A percentile compares a stretch with the other conserved stretches of the same genome.
These are phyloP conservation scores for Diaporthe capsici DNA, from an alignment of 2,329 filamentous ascomycete species.

Conservation along the genomic window DNA sequence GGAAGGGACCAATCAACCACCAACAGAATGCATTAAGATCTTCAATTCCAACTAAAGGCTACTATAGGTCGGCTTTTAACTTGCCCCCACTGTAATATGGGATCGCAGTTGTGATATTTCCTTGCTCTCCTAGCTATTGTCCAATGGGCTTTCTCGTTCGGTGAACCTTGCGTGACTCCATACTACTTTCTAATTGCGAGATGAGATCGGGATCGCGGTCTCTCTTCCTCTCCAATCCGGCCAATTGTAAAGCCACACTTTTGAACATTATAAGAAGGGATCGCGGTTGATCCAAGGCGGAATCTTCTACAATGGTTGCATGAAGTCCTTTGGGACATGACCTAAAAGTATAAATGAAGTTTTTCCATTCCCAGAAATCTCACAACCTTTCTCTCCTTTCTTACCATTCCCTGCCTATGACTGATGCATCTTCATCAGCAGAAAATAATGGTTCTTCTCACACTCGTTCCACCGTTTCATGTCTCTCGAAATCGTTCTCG, in stretches of 20 bases:
- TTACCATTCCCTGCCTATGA: too few species aligned
- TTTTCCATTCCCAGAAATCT: too few species aligned
- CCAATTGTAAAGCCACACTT: neutral
- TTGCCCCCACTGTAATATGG: neutral
- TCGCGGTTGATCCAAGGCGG: neutral
- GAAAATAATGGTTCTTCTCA: too few species aligned
- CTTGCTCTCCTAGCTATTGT: neutral
- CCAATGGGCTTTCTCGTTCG: neutral
- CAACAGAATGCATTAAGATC: neutral
- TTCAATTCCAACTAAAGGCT: neutral
- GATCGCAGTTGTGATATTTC: neutral
- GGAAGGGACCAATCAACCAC: neutral
- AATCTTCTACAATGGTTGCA: too few species aligned
- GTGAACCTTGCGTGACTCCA: neutral
- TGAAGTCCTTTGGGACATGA: too few species aligned
- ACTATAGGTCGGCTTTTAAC: neutral
- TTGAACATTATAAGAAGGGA: neutral
- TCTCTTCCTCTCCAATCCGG: neutral
- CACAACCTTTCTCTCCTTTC: too few species aligned
- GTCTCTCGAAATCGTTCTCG: too few species aligned
- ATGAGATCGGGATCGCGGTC: neutral
- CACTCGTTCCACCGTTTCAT: too few species aligned
- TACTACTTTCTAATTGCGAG: neutral
- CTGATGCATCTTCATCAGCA: too few species aligned
- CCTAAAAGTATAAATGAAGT: too few species aligned